Base-by-base conservation (phyloP, 75 land plant genomes). In the Sequoiadendron giganteum region DNA sequence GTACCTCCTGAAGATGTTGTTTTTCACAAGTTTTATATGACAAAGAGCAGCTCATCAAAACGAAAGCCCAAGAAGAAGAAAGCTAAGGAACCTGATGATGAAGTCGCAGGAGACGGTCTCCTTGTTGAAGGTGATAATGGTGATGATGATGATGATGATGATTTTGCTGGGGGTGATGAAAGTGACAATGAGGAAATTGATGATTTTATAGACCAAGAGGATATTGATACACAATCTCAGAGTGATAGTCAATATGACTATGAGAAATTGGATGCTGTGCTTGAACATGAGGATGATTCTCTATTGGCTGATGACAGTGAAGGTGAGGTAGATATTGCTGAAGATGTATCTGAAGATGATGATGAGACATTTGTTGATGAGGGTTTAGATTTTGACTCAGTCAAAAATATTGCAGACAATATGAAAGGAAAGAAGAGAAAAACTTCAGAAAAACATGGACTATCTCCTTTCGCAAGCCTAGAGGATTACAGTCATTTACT, bases 1-100 rank as follows among this genome's bases (percentile, higher is more conserved):
- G 98, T 98, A 49, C 92, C 99, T 70, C 99, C 99, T 21, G 99
- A 97, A 78, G 99, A 98, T 92, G 86, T 98, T 30, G 94, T 96
- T 84, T 97, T 97, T 89, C 99, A 97, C 93, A 96, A 91, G 88
- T 98, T 96, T 83, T 98, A 96, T 87, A 79, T 87, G 87, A 91
- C 94, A 75, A 98, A 96, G 88, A 84, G 88, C 86, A 91, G 43
- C 40, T 92, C 94, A 77, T 87, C 93, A n/a, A 94, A 93, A 88
- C 90, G 92, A 83, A 89, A 91, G 81, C 92, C 92, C 89, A 94
- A 92, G 90, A 95, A 93, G 68, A 90, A 92, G 92, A 93, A 93
- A 87, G 90, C 78, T 86, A 88, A 90, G 54, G 85, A 68, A 36
- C 91, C 87, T 68, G 96, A 90, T 34, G 95, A 94, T 38, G 95